Conservation (phyloP, 2,329 filamentous ascomycete genomes). For the Aspergillus ustus region DNA sequence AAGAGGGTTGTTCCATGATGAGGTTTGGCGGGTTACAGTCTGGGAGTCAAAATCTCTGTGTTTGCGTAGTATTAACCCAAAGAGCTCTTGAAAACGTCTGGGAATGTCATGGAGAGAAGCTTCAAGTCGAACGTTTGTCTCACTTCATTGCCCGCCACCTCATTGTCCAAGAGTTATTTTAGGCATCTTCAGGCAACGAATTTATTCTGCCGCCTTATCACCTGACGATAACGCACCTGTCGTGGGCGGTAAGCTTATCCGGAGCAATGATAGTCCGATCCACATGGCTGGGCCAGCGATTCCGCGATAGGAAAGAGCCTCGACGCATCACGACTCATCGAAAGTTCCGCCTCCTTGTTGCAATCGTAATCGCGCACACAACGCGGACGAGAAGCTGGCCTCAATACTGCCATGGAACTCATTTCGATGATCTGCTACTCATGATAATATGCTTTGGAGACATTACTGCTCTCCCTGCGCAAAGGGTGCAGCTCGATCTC, state of each 20-base stretch:
- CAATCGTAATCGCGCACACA: slow-evolving; percentile 13
- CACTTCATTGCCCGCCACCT: slow-evolving; percentile 1
- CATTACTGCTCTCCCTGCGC: slow-evolving; percentile 35
- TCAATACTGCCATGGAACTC: slow-evolving; percentile 26
- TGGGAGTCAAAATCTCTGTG: neutral
- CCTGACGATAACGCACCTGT: slow-evolving; percentile 18
- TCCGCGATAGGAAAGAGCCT: slow-evolving; percentile 26
- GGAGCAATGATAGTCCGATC: slow-evolving; percentile 22
- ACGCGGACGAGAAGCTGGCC: slow-evolving; percentile 24
- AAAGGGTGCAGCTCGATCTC: slow-evolving; percentile 35
- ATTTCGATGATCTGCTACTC: neutral
- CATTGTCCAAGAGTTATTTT: neutral
- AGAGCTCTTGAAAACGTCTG: neutral
- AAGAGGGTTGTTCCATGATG: slow-evolving; percentile 4
- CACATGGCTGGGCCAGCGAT: slow-evolving; percentile 20
- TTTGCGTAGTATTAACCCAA: neutral
- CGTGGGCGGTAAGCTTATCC: slow-evolving; percentile 20
- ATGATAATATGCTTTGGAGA: slow-evolving; percentile 34
- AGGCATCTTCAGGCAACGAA: slow-evolving; percentile 2
- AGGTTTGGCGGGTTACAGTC: neutral
- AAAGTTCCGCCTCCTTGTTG: slow-evolving; percentile 13
- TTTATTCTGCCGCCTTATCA: slow-evolving; percentile 21
- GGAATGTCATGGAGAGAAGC: neutral
- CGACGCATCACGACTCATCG: slow-evolving; percentile 1
- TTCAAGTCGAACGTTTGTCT: neutral